Percentiles rank a stretch among this genome's conserved stretches.
phyloP scores from a whole-genome alignment of 1,284 basidiomycete genomes.

The Tremellales sp. region DNA sequence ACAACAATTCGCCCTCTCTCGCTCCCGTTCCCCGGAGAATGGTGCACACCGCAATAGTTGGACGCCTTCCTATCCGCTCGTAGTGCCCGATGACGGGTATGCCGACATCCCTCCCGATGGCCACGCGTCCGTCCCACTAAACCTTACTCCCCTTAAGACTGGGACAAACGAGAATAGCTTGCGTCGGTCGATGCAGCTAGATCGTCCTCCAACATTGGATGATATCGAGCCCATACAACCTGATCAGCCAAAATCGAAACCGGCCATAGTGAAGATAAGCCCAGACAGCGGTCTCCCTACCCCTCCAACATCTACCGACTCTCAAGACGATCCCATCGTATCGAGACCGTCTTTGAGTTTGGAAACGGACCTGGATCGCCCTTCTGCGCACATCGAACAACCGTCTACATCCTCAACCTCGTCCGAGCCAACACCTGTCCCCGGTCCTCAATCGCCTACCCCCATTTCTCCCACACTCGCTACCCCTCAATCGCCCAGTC shows the following conservation, averaged over 20 bases:
- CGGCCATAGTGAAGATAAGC: background rate
- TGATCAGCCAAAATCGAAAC: background rate
- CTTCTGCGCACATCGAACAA: too few relatives aligned
- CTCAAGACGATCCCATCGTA: too few relatives aligned
- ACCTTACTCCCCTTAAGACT: background rate
- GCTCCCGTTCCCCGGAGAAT: slow-evolving; percentile 19
- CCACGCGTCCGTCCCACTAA: background rate
- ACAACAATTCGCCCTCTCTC: slow-evolving; percentile 18
- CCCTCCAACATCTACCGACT: background rate
- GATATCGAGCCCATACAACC: background rate
- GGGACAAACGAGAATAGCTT: slow-evolving; percentile 25
- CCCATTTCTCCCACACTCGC: too few relatives aligned
- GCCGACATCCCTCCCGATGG: slow-evolving; percentile 30
- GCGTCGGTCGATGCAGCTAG: slow-evolving; percentile 15
- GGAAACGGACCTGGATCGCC: too few relatives aligned
- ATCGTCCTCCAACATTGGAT: background rate
- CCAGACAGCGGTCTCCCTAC: background rate
- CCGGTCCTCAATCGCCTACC: too few relatives aligned
- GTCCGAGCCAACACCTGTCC: too few relatives aligned
- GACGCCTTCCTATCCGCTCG: slow-evolving; percentile 31
- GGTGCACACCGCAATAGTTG: slow-evolving; percentile 16
- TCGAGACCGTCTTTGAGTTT: too few relatives aligned
- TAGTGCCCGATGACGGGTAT: slow-evolving; percentile 22
- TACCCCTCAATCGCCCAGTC: too few relatives aligned
- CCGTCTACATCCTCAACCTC: too few relatives aligned